Base-by-base conservation (phyloP, 306 rosid genomes). In the Comarum palustre region DNA sequence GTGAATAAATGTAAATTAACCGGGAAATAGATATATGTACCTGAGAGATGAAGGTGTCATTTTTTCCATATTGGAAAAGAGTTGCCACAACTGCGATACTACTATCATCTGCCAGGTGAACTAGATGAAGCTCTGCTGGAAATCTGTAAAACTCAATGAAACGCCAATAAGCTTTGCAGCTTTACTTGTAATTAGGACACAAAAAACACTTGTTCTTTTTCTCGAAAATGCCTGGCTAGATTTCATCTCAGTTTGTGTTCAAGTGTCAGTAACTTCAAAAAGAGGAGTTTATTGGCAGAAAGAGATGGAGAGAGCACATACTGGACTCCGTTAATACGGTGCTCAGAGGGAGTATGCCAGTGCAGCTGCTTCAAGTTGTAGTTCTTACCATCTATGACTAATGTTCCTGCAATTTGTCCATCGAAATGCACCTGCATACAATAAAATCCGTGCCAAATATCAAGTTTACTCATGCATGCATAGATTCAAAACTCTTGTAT, bases 341-440 rank as follows among this genome's bases (percentile, higher is more conserved):
- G 99, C 78, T 94, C 99, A 0, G 97, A 79, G 60, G 99, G 99
- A 85, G 88, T 17, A 77, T 89, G 99, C 96, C 96, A 94, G 52
- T 91, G 97, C 81, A 89, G 45, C 77, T 89, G 96, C 84, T 39
- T 82, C 83, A 94, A 82, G 36, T 73, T 69, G 62, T 82, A 89
- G 29, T 55, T 82, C 77, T 83, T 87, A 20, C 91, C 97, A 79
- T 87, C 77, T 61, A 84, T 68, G 3, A 62, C 71, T 60, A 89
- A 27, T 25, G 65, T 77, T 73, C 97, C 96, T 5, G 82, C 84
- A 42, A 82, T 14, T 16, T 31, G 14, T 48, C 75, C 84, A 19
- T 79, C 89, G 64, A 85, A 91, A 25, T 41, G 79, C n/a, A 93
- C 76, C 98, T 93, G 73, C 68, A 81, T 39, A 58, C 34, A 58